Percentiles rank a stretch among this genome's conserved stretches.
These are phyloP conservation scores for Rhododendron ovatum DNA, from an alignment of 148 eudicot species.

Conservation along the genomic window DNA sequence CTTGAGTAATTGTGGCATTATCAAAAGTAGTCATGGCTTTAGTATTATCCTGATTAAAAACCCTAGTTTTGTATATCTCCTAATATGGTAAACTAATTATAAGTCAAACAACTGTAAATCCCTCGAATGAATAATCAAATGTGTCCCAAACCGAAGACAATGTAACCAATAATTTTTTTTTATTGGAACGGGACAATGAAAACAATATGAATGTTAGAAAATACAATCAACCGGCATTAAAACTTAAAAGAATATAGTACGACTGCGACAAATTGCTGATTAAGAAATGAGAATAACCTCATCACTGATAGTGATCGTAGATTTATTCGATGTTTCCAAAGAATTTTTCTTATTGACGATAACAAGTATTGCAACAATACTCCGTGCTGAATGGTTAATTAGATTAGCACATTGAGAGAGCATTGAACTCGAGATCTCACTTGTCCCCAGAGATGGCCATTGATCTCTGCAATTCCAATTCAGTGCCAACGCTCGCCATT, in stretches of 20 bases:
- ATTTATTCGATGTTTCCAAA: background rate
- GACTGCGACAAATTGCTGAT: background rate
- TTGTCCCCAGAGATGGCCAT: background rate
- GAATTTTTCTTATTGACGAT: background rate
- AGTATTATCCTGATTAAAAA: too few relatives aligned
- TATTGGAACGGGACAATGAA: background rate
- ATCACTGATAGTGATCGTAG: background rate
- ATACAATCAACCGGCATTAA: background rate
- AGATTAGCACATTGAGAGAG: background rate
- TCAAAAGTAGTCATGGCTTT: too few relatives aligned
- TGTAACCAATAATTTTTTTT: background rate
- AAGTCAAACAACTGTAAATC: background rate
- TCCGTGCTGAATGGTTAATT: background rate
- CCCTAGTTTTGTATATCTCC: too few relatives aligned
- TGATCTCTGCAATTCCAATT: background rate
- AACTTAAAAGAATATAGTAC: background rate
- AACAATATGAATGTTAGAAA: background rate
- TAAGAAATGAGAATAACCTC: background rate
- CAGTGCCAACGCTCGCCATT: background rate
- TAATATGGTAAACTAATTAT: too few relatives aligned
- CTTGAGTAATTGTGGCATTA: too few relatives aligned
- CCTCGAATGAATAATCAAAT: background rate
- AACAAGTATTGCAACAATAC: too few relatives aligned
- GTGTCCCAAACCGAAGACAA: background rate
- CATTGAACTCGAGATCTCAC: background rate